Conservation (phyloP, 306 rosid species). For the Fagus sylvatica region DNA sequence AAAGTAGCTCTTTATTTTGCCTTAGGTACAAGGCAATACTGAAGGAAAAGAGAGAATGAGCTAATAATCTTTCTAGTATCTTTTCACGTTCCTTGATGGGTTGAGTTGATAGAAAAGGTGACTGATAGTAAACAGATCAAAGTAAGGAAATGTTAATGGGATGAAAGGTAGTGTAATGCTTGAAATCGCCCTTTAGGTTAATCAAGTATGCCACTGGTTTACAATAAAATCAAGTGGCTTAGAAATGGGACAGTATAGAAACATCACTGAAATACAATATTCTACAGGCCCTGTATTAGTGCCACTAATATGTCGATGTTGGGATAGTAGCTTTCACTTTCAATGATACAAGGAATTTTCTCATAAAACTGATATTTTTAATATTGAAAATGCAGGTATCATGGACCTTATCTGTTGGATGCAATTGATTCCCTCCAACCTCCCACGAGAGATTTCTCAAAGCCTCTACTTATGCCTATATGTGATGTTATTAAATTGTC, state of each 20-base stretch:
- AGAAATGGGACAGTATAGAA: neutral
- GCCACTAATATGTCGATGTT: neutral
- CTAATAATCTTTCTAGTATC: neutral
- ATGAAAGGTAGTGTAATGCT: neutral
- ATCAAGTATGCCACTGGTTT: neutral
- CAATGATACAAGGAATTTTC: neutral
- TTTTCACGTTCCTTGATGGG: neutral
- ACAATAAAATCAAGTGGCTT: neutral
- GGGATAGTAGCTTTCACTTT: constrained; percentile 1
- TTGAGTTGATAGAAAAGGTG: neutral
- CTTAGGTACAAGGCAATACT: neutral
- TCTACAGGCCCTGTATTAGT: neutral
- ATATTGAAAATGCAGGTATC: constrained; percentile 61
- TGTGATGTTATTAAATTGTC: constrained; percentile 78
- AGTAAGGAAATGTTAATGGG: neutral
- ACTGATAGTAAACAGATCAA: neutral
- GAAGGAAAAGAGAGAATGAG: neutral
- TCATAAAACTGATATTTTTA: constrained; percentile 8
- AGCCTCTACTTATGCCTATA: constrained; percentile 90
- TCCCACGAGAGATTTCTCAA: constrained; percentile 80
- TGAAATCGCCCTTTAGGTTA: neutral
- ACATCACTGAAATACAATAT: neutral
- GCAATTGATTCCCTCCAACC: constrained; percentile 86
- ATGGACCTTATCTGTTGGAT: constrained; percentile 79
- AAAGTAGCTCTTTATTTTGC: neutral